Conservation (phyloP, 345 rosid species). For the Rhodamnia argentea region DNA sequence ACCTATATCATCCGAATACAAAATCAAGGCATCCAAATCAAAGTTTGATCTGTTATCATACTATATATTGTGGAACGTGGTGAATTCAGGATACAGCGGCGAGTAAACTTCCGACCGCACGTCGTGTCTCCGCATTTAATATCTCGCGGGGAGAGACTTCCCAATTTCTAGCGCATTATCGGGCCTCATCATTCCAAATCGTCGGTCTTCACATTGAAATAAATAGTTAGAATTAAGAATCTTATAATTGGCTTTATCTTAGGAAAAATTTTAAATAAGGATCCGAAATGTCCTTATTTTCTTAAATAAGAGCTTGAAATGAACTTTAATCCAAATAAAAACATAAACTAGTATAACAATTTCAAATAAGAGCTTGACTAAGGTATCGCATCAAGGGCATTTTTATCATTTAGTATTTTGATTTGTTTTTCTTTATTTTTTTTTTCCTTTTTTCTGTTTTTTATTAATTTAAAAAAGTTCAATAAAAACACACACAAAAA, state of each 20-base stretch:
- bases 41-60: background rate
- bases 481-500: no score
- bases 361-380: no score
- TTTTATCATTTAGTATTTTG: no score
- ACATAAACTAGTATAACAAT: no score
- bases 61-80: background rate
- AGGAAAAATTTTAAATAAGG: no score
- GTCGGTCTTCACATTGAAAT: background rate
- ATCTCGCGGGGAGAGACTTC: background rate
- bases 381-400: no score
- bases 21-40: background rate
- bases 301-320: no score
- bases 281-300: no score
- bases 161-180: accelerated
- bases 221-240: background rate
- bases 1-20: background rate
- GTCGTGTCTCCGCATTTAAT: background rate
- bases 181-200: background rate
- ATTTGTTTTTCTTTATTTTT: no score
- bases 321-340: no score
- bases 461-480: no score
- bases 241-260: background rate
- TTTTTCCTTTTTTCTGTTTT: no score
- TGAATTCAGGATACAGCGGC: background rate
- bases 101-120: background rate